Base-by-base conservation (phyloP, 495 filamentous ascomycete genomes). In the Cenococcum geophilum region DNA sequence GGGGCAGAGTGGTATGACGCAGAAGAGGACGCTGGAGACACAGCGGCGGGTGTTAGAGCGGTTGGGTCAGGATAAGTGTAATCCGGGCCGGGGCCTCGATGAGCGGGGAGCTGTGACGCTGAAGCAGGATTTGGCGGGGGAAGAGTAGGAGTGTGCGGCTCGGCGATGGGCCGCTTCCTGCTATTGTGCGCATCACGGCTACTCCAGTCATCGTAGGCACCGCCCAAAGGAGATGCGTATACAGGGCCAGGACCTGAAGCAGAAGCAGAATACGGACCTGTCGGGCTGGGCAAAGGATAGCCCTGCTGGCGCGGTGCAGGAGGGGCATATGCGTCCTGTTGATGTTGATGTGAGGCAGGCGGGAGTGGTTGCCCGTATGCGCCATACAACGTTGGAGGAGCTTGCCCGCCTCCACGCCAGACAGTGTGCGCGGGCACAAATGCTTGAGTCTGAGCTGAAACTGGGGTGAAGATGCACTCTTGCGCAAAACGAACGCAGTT, bases 391-490 rank as follows among this genome's bases (percentile, higher is more conserved):
- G 78, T 74, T 27, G 69, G 64, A 56, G 71, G 68, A 52, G 49
- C 49, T 72, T 72, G 70, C 61, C 62, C 65, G 32, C 68, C 65
- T 22, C 64, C 71, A 48, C 56, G 57, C 59, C 63, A 75, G 69
- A 67, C 76, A 21, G 86, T 82, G 68, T 91, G 89, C 22, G 87
- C 88, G 6, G 88, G 88, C 32, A 91, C 88, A 70, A 92, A 91
- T 9, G 88, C 89, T 72, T 91, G 89, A 25, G 88, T 82, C 72
- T 92, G 89, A 2, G 88, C 87, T 8, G 86, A 89, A 23, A 92
- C 88, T 0, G 88, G 88, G 4, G 87, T 91, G 76, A 92, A 92
- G 75, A 92, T 84, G 75, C 88, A 92, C 71, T 91, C 87, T 72
- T 91, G 89, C 59, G 87, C 85, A 74, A 92, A 92, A 48, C 88